Conservation (phyloP, 2,329 filamentous ascomycete genomes). For the Colletotrichum ledebouriae region DNA sequence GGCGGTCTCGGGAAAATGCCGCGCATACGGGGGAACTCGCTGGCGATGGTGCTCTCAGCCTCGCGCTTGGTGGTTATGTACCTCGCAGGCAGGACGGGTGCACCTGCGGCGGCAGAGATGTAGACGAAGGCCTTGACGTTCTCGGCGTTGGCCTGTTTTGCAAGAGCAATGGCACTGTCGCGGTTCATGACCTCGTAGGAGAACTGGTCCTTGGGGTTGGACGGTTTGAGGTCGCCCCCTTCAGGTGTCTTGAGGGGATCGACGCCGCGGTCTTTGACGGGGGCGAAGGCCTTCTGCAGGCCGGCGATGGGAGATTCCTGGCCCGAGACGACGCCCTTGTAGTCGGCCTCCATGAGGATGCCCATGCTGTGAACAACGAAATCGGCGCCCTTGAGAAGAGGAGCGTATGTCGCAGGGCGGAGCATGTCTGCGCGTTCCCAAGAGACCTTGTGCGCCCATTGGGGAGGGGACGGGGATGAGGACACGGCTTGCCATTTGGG, state of each 20-base stretch:
- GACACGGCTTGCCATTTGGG: constrained; percentile 87
- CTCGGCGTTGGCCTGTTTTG: constrained; percentile 77
- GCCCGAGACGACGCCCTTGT: constrained; percentile 91
- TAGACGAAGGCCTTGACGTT: constrained; percentile 82
- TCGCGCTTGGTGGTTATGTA: constrained; percentile 95
- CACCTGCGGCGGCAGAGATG: constrained; percentile 89
- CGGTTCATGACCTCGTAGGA: constrained; percentile 99
- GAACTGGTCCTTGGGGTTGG: constrained; percentile 79
- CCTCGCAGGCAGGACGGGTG: constrained; percentile 84
- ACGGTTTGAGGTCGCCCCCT: constrained; percentile 72
- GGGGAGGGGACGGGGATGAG: constrained; percentile 76
- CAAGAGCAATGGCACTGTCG: constrained; percentile 86
- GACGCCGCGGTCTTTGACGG: constrained; percentile 71
- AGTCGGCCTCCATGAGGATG: constrained; percentile 96
- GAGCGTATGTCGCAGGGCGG: constrained; percentile 81
- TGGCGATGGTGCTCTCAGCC: constrained; percentile 82
- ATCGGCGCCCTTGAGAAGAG: constrained; percentile 81
- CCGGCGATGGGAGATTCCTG: constrained; percentile 85
- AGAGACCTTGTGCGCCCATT: constrained; percentile 85
- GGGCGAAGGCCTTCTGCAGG: constrained; percentile 82
- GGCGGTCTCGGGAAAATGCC: constrained; percentile 86
- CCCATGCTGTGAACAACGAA: constrained; percentile 96
- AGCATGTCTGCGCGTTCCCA: constrained; percentile 94
- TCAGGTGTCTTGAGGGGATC: constrained; percentile 76
- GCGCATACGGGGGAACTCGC: constrained; percentile 80